Base-by-base conservation (phyloP, 2,329 filamentous ascomycete genomes). In the Stemphylium vesicarium region DNA sequence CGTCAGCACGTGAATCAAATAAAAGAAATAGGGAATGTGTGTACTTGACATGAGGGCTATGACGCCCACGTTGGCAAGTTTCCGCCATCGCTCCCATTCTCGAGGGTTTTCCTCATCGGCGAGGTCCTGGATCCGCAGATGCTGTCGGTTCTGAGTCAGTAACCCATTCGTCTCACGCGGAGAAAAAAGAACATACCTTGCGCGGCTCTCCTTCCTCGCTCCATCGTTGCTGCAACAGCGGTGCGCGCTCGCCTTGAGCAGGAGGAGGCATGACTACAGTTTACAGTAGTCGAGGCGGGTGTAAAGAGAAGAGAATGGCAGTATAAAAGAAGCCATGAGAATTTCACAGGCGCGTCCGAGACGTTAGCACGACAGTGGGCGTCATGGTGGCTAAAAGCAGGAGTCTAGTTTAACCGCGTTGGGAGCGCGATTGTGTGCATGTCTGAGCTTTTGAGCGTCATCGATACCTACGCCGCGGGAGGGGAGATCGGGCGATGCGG, bases 11-110 rank as follows among this genome's bases (percentile, higher is more conserved):
- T 3, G 4, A 9, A 22, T 3, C 2, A 9, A 24, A 29, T 11
- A 18, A 2, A 31, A 16, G 15, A 16, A 8, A 1, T 4, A 15
- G 24, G 40, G 2, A 24, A n/a, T 22, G 5, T 18, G 55, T 69
- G 35, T 60, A 78, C 76, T 77, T 4, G 80, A 74, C 80, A 84
- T 83, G 33, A 76, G 65, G 4, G 81, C 80, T 50, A 83, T 82
- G 45, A 82, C 77, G 11, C 70, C 74, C 26, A 83, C 79, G 54
- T 84, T 84, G 41, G 74, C 63, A 63, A 83, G 71, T 59, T 83
- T 83, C 55, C 71, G 76, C 43, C 65, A 63, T 54, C 67, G 65
- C 10, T 70, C 66, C 81, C 81, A 83, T 67, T 77, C 71, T 58
- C 79, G 69, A 15, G 81, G 80, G 57, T 82, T 79, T 18, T 76